Base-by-base conservation (phyloP, 495 filamentous ascomycete genomes). In the Neurospora sp. region DNA sequence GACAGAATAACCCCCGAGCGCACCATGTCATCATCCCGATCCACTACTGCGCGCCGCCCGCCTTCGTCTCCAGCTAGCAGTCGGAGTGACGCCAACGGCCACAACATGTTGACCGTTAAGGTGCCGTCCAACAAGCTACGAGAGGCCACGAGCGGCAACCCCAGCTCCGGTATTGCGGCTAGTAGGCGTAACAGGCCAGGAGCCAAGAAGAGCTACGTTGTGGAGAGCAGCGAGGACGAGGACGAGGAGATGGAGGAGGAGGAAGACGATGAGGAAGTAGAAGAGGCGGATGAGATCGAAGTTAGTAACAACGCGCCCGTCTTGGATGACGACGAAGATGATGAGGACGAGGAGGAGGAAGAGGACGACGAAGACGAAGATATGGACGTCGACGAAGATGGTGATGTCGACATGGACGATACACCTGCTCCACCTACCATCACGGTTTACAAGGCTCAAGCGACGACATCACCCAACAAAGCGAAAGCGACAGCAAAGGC, bases 51-150 rank as follows among this genome's bases (percentile, higher is more conserved):
- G 73, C 85, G 85, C 73, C 84, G 86, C 74, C 82, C 85, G 39
- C 83, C 88, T 42, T 85, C 85, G 18, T 88, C 89, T 5, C 73
- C 80, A 4, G 72, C 69, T 11, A 78, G 76, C 73, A 76, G 75
- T 39, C 78, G 88, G 71, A 87, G 86, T 78, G 87, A 88, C 74
- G 83, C 83, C 44, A 86, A 84, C 54, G 54, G 41, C 74, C 91
- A 92, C 74, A 88, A 95, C 72, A 89, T 89, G 80, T 84, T 97
- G 69, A 96, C 91, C 39, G 90, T 97, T 76, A 97, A 94, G 84
- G 91, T 95, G 78, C 90, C 93, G 7, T 88, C 93, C 39, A 92
- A 86, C 83, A 96, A 93, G 85, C 86, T 96, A 71, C 91, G 92
- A 41, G 91, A 96, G 80, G 92, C 90, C 16, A 95, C 90, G 35